Evolutionary conservation across 2,329 filamentous ascomycete species (phyloP).

Genomic region (Aureobasidium sp.): DNA sequence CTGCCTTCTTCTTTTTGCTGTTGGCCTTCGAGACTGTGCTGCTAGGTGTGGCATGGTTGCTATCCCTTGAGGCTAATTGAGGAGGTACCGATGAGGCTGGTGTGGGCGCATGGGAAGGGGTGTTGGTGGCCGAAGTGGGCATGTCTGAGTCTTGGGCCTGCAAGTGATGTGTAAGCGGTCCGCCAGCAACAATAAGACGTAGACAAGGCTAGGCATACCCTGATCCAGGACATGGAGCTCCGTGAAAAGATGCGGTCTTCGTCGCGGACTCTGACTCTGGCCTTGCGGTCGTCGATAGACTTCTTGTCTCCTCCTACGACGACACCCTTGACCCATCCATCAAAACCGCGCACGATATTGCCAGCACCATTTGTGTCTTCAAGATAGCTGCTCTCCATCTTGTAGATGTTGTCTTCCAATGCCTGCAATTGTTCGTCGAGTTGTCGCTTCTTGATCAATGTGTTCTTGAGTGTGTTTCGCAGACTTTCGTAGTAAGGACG

Average conservation of each 20-base stretch:
- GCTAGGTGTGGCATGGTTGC: constrained; percentile 36
- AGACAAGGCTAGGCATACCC: constrained; percentile 19
- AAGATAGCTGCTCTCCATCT: constrained; percentile 79
- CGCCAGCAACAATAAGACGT: not conserved
- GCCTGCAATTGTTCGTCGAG: constrained; percentile 45
- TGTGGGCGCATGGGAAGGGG: constrained; percentile 42
- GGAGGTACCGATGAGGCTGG: constrained; percentile 41
- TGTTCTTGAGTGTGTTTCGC: constrained; percentile 58
- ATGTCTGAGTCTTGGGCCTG: constrained; percentile 32
- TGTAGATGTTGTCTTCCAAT: constrained; percentile 74
- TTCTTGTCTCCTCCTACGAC: constrained; percentile 38
- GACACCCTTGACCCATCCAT: constrained; percentile 90
- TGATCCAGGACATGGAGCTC: constrained; percentile 31
- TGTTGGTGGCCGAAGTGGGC: constrained; percentile 32
- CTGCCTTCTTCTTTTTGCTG: constrained; percentile 40
- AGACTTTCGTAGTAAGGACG: constrained; percentile 64
- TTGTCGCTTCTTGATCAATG: constrained; percentile 57
- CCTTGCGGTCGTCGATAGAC: constrained; percentile 54
- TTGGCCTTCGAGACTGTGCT: constrained; percentile 28
- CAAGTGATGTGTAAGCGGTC: not conserved
- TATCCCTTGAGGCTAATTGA: constrained; percentile 33
- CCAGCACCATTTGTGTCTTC: constrained; percentile 78
- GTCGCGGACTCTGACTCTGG: constrained; percentile 56
- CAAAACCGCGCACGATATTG: constrained; percentile 96
- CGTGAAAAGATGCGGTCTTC: constrained; percentile 62